These are phyloP conservation scores for Chenopodium quinoa DNA, from an alignment of 148 eudicot species.

Conservation along the genomic window DNA sequence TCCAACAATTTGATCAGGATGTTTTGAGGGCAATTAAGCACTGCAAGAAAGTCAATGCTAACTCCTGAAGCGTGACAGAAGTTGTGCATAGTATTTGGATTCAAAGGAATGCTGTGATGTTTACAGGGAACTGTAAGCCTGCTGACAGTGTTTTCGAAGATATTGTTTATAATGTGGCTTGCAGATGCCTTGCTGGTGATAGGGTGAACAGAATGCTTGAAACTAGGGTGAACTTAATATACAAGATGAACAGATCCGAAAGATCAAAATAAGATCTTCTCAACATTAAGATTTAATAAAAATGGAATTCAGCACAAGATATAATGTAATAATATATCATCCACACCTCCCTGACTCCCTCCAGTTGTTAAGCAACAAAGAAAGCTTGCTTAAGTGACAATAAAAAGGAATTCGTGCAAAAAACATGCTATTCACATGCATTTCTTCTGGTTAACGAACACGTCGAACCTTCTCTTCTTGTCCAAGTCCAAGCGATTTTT, in stretches of 20 bases:
- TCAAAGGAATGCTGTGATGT: too few species aligned
- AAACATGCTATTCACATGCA: conserved; percentile 7
- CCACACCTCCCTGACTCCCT: not conserved
- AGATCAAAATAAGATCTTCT: too few species aligned
- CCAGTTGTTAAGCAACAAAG: not conserved
- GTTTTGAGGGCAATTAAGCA: too few species aligned
- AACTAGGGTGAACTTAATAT: not conserved
- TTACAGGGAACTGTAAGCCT: too few species aligned
- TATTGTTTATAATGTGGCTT: too few species aligned
- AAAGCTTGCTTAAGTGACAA: not conserved
- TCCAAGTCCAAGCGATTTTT: conserved; percentile 86
- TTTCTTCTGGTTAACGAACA: conserved; percentile 37
- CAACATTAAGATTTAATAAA: not conserved
- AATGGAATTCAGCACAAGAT: conserved; percentile 9
- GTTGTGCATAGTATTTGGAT: too few species aligned
- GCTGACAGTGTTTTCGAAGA: too few species aligned
- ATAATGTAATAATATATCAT: not conserved
- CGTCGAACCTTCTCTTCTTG: conserved; percentile 82
- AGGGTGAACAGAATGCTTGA: not conserved
- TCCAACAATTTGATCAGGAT: too few species aligned
- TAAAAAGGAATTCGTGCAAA: not conserved
- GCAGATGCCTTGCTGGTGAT: not conserved
- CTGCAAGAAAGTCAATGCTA: too few species aligned
- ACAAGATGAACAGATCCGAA: too few species aligned
- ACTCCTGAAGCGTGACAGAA: too few species aligned